Base-by-base conservation (phyloP, 345 rosid genomes). In the Eucalyptus pauciflora region DNA sequence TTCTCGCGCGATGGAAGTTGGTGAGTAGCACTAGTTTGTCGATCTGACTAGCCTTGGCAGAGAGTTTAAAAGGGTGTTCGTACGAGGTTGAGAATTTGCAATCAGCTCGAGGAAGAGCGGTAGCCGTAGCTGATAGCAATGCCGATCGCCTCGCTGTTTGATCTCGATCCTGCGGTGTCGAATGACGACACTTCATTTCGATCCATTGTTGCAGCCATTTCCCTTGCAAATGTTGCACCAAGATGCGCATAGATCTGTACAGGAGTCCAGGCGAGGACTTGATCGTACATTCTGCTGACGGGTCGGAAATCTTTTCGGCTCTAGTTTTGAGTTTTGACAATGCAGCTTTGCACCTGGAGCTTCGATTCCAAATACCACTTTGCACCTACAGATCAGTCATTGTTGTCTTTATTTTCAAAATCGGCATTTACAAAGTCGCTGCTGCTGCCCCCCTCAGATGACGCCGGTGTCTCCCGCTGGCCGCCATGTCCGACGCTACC, bases 301-400 rank as follows among this genome's bases (percentile, higher is more conserved):
- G n/a, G 22, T n/a, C 22, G 41, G 41, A 31, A 67, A 67, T 31
- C 18, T 4, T 15, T 67, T 6, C 2, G 17, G 41, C 20, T 29
- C 20, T n/a, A 1, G 37, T 4, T 64, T n/a, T n/a, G n/a, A n/a
- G n/a, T n/a, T n/a, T 14, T 64, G 37, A 14, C 31, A 0, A 64
- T n/a, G 76, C 76, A 14, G 18, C 76, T 64, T 64, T 64, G 76
- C 76, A 64, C 76, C 71, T 64, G 0, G 71, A 29, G 71, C 37
- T 29, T 64, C 37, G 33, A 62, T n/a, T 62, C 69, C 17, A 14
- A 64, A 20, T 64, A 15, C 41, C 41, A 67, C 12, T 67, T 31
- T 67, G 79, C 79, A 67, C 79, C 41, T n/a, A 1, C 58, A 31
- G 43, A n/a, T 0, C 29, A 56, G 62, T 24, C 2, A 24, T 10